Conservation (phyloP, 2,329 filamentous ascomycete genomes). For the Ustulina deusta region DNA sequence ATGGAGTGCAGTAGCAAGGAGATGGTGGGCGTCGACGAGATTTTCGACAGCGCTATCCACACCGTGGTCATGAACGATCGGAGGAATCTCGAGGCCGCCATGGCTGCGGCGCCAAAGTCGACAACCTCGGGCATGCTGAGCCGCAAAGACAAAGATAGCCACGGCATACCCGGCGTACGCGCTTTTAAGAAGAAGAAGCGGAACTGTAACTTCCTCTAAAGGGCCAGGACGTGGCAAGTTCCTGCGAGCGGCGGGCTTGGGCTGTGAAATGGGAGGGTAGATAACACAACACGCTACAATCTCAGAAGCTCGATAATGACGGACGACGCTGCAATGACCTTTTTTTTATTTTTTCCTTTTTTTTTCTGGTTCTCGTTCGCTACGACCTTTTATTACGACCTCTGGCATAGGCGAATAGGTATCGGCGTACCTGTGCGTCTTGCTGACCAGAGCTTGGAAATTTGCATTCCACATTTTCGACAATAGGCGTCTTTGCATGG, state of each 20-base stretch:
- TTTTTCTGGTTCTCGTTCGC: slow-evolving; percentile 19
- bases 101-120: slow-evolving; percentile 54
- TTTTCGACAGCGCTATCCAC: slow-evolving; percentile 92
- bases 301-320: slow-evolving; percentile 40
- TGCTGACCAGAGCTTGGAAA: slow-evolving; percentile 29
- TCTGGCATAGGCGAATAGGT: slow-evolving; percentile 32
- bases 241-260: slow-evolving; percentile 7
- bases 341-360: slow-evolving; percentile 22
- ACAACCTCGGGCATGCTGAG: slow-evolving; percentile 32
- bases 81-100: slow-evolving; percentile 69
- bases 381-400: slow-evolving; percentile 39
- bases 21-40: slow-evolving; percentile 94
- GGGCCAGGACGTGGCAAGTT: slow-evolving; percentile 20
- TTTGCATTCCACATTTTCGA: slow-evolving; percentile 44
- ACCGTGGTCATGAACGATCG: slow-evolving; percentile 86
- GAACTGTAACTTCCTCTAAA: slow-evolving; percentile 81
- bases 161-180: slow-evolving; percentile 58
- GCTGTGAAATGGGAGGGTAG: not conserved
- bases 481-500: slow-evolving; percentile 39
- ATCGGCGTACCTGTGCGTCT: slow-evolving; percentile 33
- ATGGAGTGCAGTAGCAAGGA: slow-evolving; percentile 99
- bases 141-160: slow-evolving; percentile 52
- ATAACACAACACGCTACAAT: not conserved
- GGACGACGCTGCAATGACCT: slow-evolving; percentile 47
- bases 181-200: slow-evolving; percentile 82